These are phyloP conservation scores for Apiosordaria backusii DNA, from an alignment of 495 filamentous ascomycete genomes.

Conservation along the genomic window DNA sequence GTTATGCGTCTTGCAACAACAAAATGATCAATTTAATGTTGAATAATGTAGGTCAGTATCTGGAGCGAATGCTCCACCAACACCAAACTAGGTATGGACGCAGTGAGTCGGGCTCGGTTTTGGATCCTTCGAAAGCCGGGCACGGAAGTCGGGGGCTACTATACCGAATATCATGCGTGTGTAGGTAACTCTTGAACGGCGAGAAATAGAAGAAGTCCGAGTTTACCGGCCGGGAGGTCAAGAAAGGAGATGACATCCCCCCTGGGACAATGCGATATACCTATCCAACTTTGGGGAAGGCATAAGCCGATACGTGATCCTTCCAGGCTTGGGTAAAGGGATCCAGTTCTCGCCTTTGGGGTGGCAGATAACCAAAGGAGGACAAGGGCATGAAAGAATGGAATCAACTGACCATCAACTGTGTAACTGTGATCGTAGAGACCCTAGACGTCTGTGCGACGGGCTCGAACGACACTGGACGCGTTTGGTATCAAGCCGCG, in stretches of 20 bases:
- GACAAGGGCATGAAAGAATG: neutral
- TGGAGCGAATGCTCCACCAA: no score
- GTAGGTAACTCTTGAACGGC: neutral
- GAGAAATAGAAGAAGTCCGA: neutral
- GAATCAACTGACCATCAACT: neutral
- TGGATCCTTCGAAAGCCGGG: neutral
- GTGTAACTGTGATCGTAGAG: neutral
- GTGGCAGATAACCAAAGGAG: no score
- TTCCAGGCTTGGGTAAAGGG: neutral
- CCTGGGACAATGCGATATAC: no score
- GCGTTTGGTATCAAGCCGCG: neutral
- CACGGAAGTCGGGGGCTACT: neutral
- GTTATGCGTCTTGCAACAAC: neutral
- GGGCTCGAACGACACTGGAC: no score
- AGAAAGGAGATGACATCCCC: no score
- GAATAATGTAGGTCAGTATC: no score
- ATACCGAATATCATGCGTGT: neutral
- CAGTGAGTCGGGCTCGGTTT: neutral
- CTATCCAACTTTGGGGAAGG: neutral
- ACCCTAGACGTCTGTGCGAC: neutral
- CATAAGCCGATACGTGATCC: neutral
- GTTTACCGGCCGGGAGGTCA: neutral
- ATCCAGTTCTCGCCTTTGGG: no score
- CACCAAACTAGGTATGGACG: neutral
- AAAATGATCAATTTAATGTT: no score